Base-by-base conservation (phyloP, 164 flowering plant genomes). In the Piper longum region DNA sequence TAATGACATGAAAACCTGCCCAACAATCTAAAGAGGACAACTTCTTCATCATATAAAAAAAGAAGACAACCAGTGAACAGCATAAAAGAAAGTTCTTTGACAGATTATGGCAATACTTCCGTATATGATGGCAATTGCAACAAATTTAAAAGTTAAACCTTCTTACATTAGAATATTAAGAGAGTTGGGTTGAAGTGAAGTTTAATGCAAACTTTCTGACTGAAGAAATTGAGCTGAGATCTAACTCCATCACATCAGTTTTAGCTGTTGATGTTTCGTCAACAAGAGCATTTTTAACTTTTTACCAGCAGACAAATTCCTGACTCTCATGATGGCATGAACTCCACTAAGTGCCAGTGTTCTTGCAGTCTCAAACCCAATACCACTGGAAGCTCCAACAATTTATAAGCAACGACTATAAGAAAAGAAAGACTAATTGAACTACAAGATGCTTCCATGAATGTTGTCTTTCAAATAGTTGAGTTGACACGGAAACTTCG, bases 331-430 rank as follows among this genome's bases (percentile, higher is more conserved):
- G 48, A 86, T 62, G 26, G 84, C 92, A 78, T 81, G 84, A 39
- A 76, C 90, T 5, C 90, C 86, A 41, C 80, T 80, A 68, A 79
- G 44, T 0, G 89, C 92, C 61, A 88, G 88, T 70, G 83, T 85
- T 42, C 90, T 80, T n/a, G 96, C 52, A 1, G 89, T 86, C 71
- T 88, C 96, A 26, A 65, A 54, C n/a, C 96, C 96, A 68, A 88
- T 79, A 40, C 96, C 96, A 78, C 86, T 83, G 42, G 96, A 81
- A 63, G 92, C 92, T 62, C 97, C 97, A 88, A 75, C 69, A 77
- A 71, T 63, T n/a, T 61, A 43, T 39, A 55, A 18, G 9, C 18
- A 17, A 64, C 5, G 60, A 16, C 43, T 17, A 56, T 0, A 41
- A 17, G 18, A 16, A 19, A 6, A 40, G 14, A 26, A 62, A 26